Conservation (phyloP, 1,139 yeast genomes). For the Diutina pseudorugosa region DNA sequence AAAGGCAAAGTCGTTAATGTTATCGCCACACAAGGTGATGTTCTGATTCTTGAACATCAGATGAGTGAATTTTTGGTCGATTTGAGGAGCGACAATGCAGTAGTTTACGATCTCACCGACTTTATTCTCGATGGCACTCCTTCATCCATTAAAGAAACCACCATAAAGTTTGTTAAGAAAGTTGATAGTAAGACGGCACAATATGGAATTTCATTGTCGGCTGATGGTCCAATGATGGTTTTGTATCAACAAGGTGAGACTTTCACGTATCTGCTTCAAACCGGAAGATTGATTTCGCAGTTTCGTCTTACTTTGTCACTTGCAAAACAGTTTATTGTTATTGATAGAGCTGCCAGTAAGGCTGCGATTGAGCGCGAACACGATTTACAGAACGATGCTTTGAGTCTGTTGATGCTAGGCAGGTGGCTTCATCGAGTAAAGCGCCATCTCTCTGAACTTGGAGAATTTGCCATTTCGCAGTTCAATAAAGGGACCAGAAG, state of each 20-base stretch:
- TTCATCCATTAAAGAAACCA: conserved; percentile 8
- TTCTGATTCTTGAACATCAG: neutral
- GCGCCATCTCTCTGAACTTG: conserved; percentile 9
- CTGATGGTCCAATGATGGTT: neutral
- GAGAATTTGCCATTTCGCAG: neutral
- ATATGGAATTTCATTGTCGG: neutral
- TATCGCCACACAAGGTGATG: neutral
- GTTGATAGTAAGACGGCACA: neutral
- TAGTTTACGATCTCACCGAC: conserved; percentile 16
- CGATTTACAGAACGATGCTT: conserved; percentile 20
- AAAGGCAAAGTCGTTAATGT: neutral
- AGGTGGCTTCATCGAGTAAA: conserved; percentile 21
- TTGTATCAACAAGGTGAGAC: neutral
- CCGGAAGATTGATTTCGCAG: neutral
- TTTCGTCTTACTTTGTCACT: neutral
- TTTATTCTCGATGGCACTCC: conserved; percentile 14
- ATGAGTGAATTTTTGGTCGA: neutral
- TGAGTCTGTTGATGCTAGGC: conserved; percentile 13
- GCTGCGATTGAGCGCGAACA: conserved; percentile 15
- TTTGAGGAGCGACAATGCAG: neutral
- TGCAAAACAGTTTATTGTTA: conserved; percentile 8
- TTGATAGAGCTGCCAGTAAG: conserved; percentile 22
- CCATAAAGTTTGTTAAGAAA: neutral
- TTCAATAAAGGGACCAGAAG: neutral
- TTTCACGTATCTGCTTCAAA: neutral